Percentiles rank a stretch among this genome's conserved stretches.
Evolutionary conservation across 139 green algal species (phyloP).

Genomic region (Closterium sp.): DNA sequence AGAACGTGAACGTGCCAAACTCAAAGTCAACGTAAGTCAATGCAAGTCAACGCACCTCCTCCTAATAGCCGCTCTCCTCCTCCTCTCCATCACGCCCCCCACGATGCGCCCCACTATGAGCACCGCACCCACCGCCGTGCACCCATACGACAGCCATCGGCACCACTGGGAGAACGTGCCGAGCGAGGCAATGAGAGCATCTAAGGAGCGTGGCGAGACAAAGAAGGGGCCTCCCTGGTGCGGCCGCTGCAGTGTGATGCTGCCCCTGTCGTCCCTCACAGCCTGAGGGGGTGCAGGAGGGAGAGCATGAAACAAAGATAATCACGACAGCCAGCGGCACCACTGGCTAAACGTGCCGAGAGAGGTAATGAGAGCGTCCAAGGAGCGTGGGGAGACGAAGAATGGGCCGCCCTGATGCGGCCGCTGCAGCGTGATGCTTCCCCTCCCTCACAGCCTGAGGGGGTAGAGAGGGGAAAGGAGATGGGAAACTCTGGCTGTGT

Average conservation of each 20-base stretch:
- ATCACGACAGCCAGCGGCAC: constrained; percentile 21
- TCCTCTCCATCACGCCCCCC: background rate
- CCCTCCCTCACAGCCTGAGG: background rate
- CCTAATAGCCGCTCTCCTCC: background rate
- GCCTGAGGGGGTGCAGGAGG: background rate
- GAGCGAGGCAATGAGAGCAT: constrained; percentile 34
- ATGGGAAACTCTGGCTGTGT: too few species aligned
- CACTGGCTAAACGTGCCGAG: constrained; percentile 9
- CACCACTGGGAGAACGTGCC: constrained; percentile 20
- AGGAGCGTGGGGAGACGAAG: constrained; percentile 20
- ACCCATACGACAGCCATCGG: constrained; percentile 40
- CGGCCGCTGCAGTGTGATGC: constrained; percentile 26
- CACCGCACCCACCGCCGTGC: constrained; percentile 31
- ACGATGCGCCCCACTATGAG: constrained; percentile 3
- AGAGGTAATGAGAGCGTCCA: constrained; percentile 38
- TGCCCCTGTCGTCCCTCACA: constrained; percentile 7
- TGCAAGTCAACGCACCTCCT: background rate
- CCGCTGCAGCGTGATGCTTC: constrained; percentile 22
- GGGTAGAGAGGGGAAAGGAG: background rate
- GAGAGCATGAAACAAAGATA: too few species aligned
- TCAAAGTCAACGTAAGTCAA: background rate
- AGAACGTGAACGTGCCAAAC: background rate
- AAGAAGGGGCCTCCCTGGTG: constrained; percentile 34
- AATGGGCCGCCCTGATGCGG: constrained; percentile 13
- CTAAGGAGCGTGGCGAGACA: constrained; percentile 23